Base-by-base conservation (phyloP, 2,329 filamentous ascomycete genomes). In the Xylariales sp. region DNA sequence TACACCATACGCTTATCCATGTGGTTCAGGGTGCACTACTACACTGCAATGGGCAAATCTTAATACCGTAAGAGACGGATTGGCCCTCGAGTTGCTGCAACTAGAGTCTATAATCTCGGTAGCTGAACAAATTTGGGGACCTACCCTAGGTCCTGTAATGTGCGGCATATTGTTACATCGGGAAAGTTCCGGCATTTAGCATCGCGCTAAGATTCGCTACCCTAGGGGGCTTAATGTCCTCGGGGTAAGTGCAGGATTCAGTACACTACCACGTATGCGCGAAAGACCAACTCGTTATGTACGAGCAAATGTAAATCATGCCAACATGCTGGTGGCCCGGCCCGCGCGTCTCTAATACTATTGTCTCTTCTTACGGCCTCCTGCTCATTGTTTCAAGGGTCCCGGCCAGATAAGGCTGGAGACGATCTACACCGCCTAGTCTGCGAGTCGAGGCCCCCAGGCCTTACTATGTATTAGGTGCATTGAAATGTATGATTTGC, bases 381-480 rank as follows among this genome's bases (percentile, higher is more conserved):
- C 23, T 41, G n/a, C 36, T 39, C 46, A 61, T 68, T 68, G 61
- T 69, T 67, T 64, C 64, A 67, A 69, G 58, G 67, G 59, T 69
- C 49, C 18, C 30, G 43, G 39, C 14, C 46, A 50, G 54, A 69
- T 67, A 67, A 67, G 64, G 64, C 67, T 69, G 50, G 67, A 30
- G 60, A 55, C 54, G 63, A 69, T 66, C 64, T 64, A 64, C 67
- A 69, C 67, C 64, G 67, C 67, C 36, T 52, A 53, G 32, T 23
- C 28, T 55, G 39, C 39, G 10, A 59, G 54, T 56, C 5, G 28
- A 41, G 12, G n/a, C n/a, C 34, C 23, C 53, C 39, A 58, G 45
- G 18, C 58, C 57, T 62, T 48, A 41, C 39, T 41, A 66, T 43
- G 49, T 52, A 58, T 63, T 66, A 69, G 55, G 54, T 66, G 67